Percentiles rank a stretch among this genome's conserved stretches.
Evolutionary conservation across 2,329 filamentous ascomycete species (phyloP).

Genomic region (Pestalotiopsis sp.): DNA sequence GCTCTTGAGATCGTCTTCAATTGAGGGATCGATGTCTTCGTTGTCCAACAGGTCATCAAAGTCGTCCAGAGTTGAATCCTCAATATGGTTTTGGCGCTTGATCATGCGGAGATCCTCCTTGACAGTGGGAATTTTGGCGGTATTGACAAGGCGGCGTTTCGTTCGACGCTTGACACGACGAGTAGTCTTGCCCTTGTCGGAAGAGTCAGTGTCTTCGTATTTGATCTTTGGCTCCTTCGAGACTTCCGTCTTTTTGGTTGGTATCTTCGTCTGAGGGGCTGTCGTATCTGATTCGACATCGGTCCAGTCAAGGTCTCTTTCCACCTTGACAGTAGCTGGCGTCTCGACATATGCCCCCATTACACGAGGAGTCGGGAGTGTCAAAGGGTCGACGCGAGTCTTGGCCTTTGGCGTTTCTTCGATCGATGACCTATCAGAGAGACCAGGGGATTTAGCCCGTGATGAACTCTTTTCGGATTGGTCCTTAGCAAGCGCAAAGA

Average conservation of each 20-base stretch:
- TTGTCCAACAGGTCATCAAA: constrained; percentile 51
- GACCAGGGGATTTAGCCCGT: constrained; percentile 49
- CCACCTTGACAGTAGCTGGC: constrained; percentile 42
- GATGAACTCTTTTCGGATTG: constrained; percentile 58
- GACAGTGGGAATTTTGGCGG: constrained; percentile 54
- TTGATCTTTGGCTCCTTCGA: constrained; percentile 14
- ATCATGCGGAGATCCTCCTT: constrained; percentile 58
- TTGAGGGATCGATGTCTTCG: constrained; percentile 29
- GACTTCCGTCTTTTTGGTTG: not conserved
- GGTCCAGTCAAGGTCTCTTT: constrained; percentile 21
- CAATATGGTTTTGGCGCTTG: constrained; percentile 53
- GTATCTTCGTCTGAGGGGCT: not conserved
- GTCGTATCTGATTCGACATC: constrained; percentile 12
- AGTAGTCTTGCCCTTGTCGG: not conserved
- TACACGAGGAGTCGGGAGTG: constrained; percentile 55
- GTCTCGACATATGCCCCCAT: constrained; percentile 61
- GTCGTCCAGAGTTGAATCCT: constrained; percentile 63
- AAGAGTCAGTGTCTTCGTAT: constrained; percentile 8
- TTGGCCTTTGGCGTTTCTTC: constrained; percentile 48
- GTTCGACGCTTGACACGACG: constrained; percentile 41
- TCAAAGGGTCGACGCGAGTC: constrained; percentile 44
- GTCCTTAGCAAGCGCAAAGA: constrained; percentile 57
- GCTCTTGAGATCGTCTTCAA: constrained; percentile 31
- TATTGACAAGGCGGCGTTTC: constrained; percentile 51
- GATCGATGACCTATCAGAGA: constrained; percentile 33